Evolutionary conservation across 257 asterid genomes (phyloP).

Genomic region (Nicotiana tomentosiformis): DNA sequence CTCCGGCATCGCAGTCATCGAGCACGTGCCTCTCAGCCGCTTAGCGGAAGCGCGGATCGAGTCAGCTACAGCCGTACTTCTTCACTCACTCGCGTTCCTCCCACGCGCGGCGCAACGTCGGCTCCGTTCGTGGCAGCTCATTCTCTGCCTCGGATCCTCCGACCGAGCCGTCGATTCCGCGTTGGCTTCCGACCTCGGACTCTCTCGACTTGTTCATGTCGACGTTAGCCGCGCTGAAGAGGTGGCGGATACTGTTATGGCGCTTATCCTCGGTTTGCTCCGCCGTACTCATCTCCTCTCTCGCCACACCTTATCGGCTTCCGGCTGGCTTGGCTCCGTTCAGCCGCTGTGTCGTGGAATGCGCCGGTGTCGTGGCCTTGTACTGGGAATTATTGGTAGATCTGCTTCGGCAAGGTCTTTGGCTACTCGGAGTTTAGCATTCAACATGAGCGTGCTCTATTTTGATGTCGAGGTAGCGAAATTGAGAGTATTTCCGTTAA

Average conservation of each 20-base stretch:
- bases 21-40: constrained; percentile 86
- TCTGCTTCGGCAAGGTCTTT: constrained; percentile 89
- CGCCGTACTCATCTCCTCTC: constrained; percentile 95
- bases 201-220: constrained; percentile 70
- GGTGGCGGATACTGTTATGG: constrained; percentile 99
- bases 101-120: constrained; percentile 99
- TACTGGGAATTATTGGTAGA: constrained; percentile 91
- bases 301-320: constrained; percentile 77
- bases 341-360: constrained; percentile 99
- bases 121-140: constrained; percentile 91
- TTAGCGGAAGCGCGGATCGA: constrained; percentile 88
- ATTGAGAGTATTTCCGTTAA: neutral
- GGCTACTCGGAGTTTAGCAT: constrained; percentile 89
- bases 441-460: constrained; percentile 91
- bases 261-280: constrained; percentile 73
- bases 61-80: constrained; percentile 76
- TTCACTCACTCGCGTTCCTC: constrained; percentile 92
- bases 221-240: constrained; percentile 94
- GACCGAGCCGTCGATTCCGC: constrained; percentile 86
- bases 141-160: constrained; percentile 91
- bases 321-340: constrained; percentile 98
- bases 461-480: constrained; percentile 66
- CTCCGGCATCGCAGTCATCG: constrained; percentile 61
- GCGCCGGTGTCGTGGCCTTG: constrained; percentile 70
- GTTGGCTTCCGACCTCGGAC: constrained; percentile 77